phyloP scores from a whole-genome alignment of 768 basidiomycete species.

The Suillus subluteus region DNA sequence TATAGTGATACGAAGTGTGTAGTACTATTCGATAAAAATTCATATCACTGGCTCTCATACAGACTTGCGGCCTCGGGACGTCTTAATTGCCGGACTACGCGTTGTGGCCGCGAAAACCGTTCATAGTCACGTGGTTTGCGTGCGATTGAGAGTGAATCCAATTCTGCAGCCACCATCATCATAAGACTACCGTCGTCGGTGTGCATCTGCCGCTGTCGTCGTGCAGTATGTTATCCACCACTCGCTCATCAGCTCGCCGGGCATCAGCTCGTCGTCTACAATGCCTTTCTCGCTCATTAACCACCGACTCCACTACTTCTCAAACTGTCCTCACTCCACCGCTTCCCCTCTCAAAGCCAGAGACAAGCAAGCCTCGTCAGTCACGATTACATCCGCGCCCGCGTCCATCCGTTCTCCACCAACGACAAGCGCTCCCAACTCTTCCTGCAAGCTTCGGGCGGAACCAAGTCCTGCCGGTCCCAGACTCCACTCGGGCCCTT shows the following conservation, averaged over 20 bases:
- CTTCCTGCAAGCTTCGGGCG: constrained; percentile 77
- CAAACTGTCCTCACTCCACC: constrained; percentile 32
- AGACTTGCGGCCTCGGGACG: too few relatives aligned
- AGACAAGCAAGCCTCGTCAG: constrained; percentile 32
- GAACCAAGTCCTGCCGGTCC: constrained; percentile 81
- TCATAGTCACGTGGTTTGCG: not conserved
- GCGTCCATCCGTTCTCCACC: constrained; percentile 33
- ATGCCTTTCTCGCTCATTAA: constrained; percentile 23
- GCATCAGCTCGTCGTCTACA: constrained; percentile 20
- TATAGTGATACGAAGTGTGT: not conserved
- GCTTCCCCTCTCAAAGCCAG: constrained; percentile 32
- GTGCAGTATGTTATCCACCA: constrained; percentile 28
- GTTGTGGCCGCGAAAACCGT: not conserved
- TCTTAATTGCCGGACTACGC: too few relatives aligned
- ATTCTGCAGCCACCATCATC: not conserved
- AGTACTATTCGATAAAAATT: too few relatives aligned
- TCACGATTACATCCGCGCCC: constrained; percentile 48
- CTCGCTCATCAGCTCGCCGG: constrained; percentile 18
- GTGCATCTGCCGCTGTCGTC: constrained; percentile 8
- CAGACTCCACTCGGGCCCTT: constrained; percentile 77
- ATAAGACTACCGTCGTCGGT: not conserved
- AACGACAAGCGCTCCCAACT: constrained; percentile 45
- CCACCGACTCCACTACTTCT: constrained; percentile 31
- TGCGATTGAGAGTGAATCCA: not conserved
- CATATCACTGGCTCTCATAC: too few relatives aligned